These are phyloP conservation scores for Fusarium nematophilum DNA, from an alignment of 2,329 filamentous ascomycete species.

Conservation along the genomic window DNA sequence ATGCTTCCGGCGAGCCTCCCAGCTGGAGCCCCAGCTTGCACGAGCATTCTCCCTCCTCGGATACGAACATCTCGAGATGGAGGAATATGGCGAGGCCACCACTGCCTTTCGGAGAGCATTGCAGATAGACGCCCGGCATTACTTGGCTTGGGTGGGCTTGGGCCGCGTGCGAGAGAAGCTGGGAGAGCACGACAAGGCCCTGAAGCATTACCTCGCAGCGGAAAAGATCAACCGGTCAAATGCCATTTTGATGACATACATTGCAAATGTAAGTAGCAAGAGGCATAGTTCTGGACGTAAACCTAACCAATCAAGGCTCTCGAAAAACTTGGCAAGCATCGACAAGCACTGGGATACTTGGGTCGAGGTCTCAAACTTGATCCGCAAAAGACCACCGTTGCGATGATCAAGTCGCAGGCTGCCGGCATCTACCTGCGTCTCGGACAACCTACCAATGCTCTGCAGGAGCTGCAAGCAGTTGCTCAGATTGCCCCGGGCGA, in stretches of 20 bases:
- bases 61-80: constrained; percentile 33
- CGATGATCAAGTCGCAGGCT: too few species aligned
- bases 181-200: constrained; percentile 25
- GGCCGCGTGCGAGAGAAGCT: constrained; percentile 32
- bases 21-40: constrained; percentile 26
- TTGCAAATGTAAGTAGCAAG: constrained; percentile 30
- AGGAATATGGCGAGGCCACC: constrained; percentile 27
- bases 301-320: too few species aligned
- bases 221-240: constrained; percentile 35
- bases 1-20: constrained; percentile 31
- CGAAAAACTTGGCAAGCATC: too few species aligned
- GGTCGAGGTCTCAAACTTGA: too few species aligned
- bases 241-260: constrained; percentile 33
- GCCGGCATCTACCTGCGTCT: too few species aligned
- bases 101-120: constrained; percentile 29
- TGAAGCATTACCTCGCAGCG: constrained; percentile 30
- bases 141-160: constrained; percentile 35
- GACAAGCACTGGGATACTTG: too few species aligned
- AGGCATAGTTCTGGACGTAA: too few species aligned
- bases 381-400: too few species aligned
- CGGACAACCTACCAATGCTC: too few species aligned
- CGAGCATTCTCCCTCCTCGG: constrained; percentile 35
- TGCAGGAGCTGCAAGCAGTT: too few species aligned
- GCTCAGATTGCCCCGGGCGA: too few species aligned
- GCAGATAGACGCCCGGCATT: constrained; percentile 34